Evolutionary conservation across 225 moss, liverwort and hornwort species (phyloP), one percentile per base, ranked within the genome.

Genomic region (Ulota crispa): DNA sequence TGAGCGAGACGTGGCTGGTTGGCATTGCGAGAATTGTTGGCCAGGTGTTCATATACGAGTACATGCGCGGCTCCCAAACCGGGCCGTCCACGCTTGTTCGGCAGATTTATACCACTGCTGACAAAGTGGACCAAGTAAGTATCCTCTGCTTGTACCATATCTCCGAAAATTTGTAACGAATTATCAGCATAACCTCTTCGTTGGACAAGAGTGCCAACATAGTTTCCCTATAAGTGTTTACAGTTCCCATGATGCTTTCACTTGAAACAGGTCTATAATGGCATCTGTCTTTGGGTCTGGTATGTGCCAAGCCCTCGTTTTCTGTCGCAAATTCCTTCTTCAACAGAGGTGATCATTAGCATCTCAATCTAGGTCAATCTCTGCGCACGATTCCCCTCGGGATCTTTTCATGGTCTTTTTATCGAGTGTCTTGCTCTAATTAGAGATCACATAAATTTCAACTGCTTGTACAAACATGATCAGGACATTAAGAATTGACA

Each of bases 1-100:
- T 90, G 81, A 87, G 87, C 70, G 85, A 90, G 83, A 79, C 87
- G 5, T 87, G 85, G 89, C 9, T 90, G 81, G 16, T 85, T 26
- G 89, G 87, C 34, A 85, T 90, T 64, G 80, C 70, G 14, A 63
- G 81, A 42, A 76, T 83, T 5, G 75, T 89, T 16, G 89, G 87
- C 12, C 83, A 89, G 21, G 64, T 73, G 20, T 85, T 89, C 75
- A 83, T 66, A 18, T 28, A 39, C 4, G 43, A 6, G 1, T 9
- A 0, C 6, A 0, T 72, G 13, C 19, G 32, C 18, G 78, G 39
- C 1, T 2, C 20, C 0, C 3, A 16, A 21, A 3, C 54, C 21
- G 89, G 89, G 31, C 81, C 83, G 32, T 54, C 54, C 3, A 6
- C 64, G 31, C 23, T 90, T 26, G 60, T 85, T 27, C 70, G 89